phyloP scores from a whole-genome alignment of 164 flowering plant genomes.

The Platanus orientalis region DNA sequence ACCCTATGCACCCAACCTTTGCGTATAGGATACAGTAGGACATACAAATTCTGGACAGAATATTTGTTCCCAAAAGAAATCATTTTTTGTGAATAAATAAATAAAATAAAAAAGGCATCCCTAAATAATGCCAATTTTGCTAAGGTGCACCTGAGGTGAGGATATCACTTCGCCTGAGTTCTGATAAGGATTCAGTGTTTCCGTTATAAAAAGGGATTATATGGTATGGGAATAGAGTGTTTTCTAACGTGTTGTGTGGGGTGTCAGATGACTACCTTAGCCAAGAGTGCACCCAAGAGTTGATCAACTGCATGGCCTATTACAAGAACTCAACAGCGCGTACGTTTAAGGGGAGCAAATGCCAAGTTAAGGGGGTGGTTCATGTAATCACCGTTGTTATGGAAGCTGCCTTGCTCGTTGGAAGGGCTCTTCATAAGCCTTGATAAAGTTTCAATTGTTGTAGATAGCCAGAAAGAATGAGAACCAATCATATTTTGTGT shows the following conservation, averaged over 20 bases:
- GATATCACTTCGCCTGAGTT: too few species aligned
- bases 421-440: slow-evolving; percentile 52
- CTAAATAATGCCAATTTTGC: not conserved
- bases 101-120: not conserved
- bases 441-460: slow-evolving; percentile 10
- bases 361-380: slow-evolving; percentile 50
- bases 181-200: too few species aligned
- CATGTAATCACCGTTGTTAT: slow-evolving; percentile 57
- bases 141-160: not conserved
- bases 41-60: too few species aligned
- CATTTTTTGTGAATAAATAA: too few species aligned
- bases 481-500: too few species aligned
- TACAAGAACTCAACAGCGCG: slow-evolving; percentile 37
- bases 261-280: slow-evolving; percentile 70
- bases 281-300: slow-evolving; percentile 61
- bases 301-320: slow-evolving; percentile 50
- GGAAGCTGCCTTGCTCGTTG: slow-evolving; percentile 78
- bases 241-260: not conserved
- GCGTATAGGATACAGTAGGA: too few species aligned
- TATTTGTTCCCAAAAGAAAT: too few species aligned
- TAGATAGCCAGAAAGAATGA: not conserved
- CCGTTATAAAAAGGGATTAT: not conserved
- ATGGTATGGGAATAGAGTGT: not conserved
- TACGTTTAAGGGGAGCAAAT: slow-evolving; percentile 61
- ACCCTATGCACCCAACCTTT: too few species aligned